These are phyloP conservation scores for Boletus rubescentipes DNA, from an alignment of 768 basidiomycete species.

Conservation along the genomic window DNA sequence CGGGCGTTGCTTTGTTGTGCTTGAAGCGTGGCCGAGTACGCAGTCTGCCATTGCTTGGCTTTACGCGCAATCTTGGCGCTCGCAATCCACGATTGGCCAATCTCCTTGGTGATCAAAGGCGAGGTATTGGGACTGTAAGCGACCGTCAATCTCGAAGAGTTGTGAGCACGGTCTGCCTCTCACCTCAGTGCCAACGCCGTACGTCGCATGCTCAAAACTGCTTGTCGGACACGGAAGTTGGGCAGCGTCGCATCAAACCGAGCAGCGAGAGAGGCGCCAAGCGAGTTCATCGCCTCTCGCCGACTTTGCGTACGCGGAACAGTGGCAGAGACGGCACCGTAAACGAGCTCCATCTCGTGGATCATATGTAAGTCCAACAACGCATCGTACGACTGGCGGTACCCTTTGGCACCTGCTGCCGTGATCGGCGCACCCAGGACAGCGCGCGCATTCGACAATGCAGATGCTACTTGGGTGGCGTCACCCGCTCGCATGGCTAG, in stretches of 20 bases:
- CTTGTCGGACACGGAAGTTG: slow-evolving; percentile 85
- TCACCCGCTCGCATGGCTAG: slow-evolving; percentile 71
- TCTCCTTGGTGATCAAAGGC: slow-evolving; percentile 49
- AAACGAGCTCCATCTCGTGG: slow-evolving; percentile 79
- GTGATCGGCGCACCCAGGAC: slow-evolving; percentile 78
- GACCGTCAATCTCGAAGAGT: slow-evolving; percentile 10
- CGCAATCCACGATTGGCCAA: slow-evolving; percentile 85
- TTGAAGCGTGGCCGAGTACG: slow-evolving; percentile 93
- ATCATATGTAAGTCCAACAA: slow-evolving; percentile 81
- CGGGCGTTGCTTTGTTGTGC: slow-evolving; percentile 69
- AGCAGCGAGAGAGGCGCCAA: slow-evolving; percentile 45
- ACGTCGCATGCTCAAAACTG: slow-evolving; percentile 84
- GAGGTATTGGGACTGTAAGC: slow-evolving; percentile 24
- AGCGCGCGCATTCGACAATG: slow-evolving; percentile 64
- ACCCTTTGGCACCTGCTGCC: slow-evolving; percentile 77
- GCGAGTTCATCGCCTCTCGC: slow-evolving; percentile 41
- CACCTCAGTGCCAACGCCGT: slow-evolving; percentile 80
- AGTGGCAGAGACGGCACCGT: slow-evolving; percentile 40
- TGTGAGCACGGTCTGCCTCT: slow-evolving; percentile 19
- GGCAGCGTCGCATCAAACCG: slow-evolving; percentile 81
- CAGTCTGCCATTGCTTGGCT: slow-evolving; percentile 92
- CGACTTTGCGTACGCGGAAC: slow-evolving; percentile 39
- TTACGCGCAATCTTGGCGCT: slow-evolving; percentile 97
- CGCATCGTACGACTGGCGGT: slow-evolving; percentile 85
- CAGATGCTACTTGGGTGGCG: slow-evolving; percentile 40